Evolutionary conservation across 495 filamentous ascomycete species (phyloP).

Genomic region (Neurospora terricola): DNA sequence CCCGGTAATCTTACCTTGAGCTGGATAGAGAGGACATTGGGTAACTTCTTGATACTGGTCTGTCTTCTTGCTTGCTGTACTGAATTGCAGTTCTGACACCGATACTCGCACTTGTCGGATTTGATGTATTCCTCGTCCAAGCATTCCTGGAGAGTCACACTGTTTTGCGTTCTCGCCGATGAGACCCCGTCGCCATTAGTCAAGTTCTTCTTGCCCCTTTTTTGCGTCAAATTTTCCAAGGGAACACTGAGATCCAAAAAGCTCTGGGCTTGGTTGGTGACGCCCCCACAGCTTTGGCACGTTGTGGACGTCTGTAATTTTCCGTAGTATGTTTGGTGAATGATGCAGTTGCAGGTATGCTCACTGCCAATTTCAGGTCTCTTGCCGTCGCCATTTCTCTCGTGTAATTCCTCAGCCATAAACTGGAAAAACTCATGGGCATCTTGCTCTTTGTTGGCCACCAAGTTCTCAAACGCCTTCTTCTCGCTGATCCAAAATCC

Average conservation of each 20-base stretch:
- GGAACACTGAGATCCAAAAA: conserved; percentile 82
- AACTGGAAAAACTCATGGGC: conserved; percentile 95
- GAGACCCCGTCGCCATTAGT: conserved; percentile 24
- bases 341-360: conserved; percentile 69
- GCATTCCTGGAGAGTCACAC: conserved; percentile 59
- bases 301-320: conserved; percentile 79
- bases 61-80: conserved; percentile 69
- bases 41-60: conserved; percentile 65
- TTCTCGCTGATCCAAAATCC: conserved; percentile 68
- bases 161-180: background rate
- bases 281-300: conserved; percentile 69
- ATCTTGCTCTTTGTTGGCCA: conserved; percentile 88
- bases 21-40: conserved; percentile 83
- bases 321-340: conserved; percentile 82
- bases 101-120: conserved; percentile 66
- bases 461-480: conserved; percentile 55
- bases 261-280: conserved; percentile 69
- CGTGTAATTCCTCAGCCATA: conserved; percentile 75
- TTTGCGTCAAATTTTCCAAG: conserved; percentile 50
- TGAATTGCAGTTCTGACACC: conserved; percentile 64
- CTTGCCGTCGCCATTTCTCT: conserved; percentile 50
- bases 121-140: conserved; percentile 74
- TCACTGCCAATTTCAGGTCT: conserved; percentile 45
- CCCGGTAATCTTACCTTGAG: conserved; percentile 55
- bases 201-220: conserved; percentile 34